phyloP scores from a whole-genome alignment of 2,329 filamentous ascomycete genomes.

The Trichoderma arundinaceum region DNA sequence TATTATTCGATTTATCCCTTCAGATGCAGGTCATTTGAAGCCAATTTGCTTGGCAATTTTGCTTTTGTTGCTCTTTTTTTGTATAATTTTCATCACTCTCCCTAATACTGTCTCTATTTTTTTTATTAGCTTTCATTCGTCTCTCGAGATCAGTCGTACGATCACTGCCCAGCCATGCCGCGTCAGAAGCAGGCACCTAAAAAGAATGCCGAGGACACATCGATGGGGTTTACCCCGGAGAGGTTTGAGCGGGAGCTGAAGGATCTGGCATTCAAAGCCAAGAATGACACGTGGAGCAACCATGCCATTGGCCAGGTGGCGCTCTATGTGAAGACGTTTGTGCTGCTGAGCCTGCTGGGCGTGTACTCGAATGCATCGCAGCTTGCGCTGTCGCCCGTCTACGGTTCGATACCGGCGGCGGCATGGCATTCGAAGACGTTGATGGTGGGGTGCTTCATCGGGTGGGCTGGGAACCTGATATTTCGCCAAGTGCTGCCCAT shows the following conservation, averaged over 20 bases:
- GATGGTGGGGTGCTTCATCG: conserved; percentile 69
- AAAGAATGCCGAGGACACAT: conserved; percentile 27
- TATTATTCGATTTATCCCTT: conserved; percentile 36
- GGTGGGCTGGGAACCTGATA: conserved; percentile 71
- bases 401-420: conserved; percentile 79
- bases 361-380: conserved; percentile 73
- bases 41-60: background rate
- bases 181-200: conserved; percentile 4
- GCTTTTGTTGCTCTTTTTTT: background rate
- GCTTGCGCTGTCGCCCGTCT: conserved; percentile 81
- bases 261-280: conserved; percentile 54
- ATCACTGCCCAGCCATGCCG: conserved; percentile 22
- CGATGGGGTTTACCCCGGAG: conserved; percentile 53
- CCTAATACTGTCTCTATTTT: background rate
- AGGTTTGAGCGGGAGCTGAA: conserved; percentile 61
- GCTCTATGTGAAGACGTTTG: conserved; percentile 46
- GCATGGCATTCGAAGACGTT: conserved; percentile 73
- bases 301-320: conserved; percentile 46
- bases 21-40: conserved; percentile 45
- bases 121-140: background rate
- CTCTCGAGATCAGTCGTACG: background rate
- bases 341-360: conserved; percentile 51
- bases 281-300: conserved; percentile 42
- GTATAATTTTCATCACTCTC: background rate
- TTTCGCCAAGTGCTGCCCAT: conserved; percentile 54